Percentiles rank a stretch among this genome's conserved stretches.
Evolutionary conservation across 805 yeast genomes (phyloP).

Genomic region (Zygosaccharomyces siamensis): DNA sequence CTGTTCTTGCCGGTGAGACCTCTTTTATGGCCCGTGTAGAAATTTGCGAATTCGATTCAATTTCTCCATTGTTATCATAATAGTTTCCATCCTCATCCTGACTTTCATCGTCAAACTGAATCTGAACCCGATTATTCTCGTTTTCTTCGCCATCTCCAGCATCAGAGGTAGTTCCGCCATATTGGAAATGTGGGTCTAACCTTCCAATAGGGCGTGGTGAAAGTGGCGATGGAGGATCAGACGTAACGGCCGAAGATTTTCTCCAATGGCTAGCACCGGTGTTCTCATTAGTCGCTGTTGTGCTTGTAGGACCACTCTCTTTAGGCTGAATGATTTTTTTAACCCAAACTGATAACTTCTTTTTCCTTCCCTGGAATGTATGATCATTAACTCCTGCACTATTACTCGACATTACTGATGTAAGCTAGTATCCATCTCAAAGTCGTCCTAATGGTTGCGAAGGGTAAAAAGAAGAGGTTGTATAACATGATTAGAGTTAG

Average conservation of each 20-base stretch:
- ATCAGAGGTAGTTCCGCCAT: no score
- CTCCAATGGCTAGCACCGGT: background rate
- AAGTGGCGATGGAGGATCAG: background rate
- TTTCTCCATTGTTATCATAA: background rate
- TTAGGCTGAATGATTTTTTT: constrained; percentile 31
- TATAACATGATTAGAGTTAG: background rate
- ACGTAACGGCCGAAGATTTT: background rate
- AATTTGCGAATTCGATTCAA: background rate
- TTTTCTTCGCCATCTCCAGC: background rate
- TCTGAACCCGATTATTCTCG: background rate
- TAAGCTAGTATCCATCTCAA: no score
- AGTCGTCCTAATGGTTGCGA: background rate
- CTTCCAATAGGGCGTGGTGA: background rate
- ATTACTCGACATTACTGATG: background rate
- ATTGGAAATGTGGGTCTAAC: no score
- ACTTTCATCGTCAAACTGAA: background rate
- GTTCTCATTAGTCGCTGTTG: constrained; percentile 2
- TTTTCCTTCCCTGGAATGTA: constrained; percentile 26
- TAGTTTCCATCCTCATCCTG: background rate
- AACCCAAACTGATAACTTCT: constrained; percentile 33
- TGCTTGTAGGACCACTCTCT: constrained; percentile 7
- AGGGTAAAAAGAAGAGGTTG: background rate
- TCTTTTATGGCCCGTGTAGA: constrained; percentile 1
- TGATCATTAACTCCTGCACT: constrained; percentile 17
- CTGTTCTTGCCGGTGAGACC: constrained; percentile 3